Evolutionary conservation across 768 basidiomycete genomes (phyloP), one percentile per base, ranked within the genome.

Genomic region (Piloderma croceum): DNA sequence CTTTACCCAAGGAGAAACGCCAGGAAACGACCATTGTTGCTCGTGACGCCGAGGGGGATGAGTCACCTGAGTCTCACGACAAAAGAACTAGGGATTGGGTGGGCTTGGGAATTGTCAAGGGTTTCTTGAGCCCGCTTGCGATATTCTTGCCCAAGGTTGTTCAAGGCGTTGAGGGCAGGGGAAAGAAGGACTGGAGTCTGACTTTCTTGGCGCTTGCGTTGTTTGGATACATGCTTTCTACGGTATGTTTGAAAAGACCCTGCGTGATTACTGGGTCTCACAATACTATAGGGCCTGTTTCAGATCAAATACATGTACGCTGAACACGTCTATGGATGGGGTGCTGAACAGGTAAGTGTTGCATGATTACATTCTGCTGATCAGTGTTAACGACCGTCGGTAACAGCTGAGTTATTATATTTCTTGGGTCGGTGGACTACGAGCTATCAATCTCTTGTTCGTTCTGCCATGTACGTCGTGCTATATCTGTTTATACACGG

Each of bases 301-400:
- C 79, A 77, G 38, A 67, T 82, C 43, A 90, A 89, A 58, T 88
- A 87, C 48, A 62, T 89, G 24, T 90, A 88, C 45, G 85, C 81
- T 1, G 76, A 78, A 48, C 81, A 87, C 52, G 64, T 81, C 7
- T 88, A 81, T 50, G 56, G 64, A 9, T 88, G 86, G 86, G 71
- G 68, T 11, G 71, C 83, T 9, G 74, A 74, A 25, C 67, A 79
- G 67, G 64, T 74, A 58, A 29, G 55, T 52, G 15, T 21, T 27
- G n/a, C 7, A 6, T 13, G 31, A 24, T 21, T 56, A 33, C 36
- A 22, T 24, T 19, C n/a, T n/a, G 31, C n/a, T 39, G 19, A 22
- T n/a, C 27, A 31, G 6, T 24, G 20, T 17, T 20, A 23, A n/a
- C 25, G 34, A 34, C 42, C 24, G 27, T 33, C 24, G 5, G 34